phyloP scores from a whole-genome alignment of 768 basidiomycete genomes.

The Boletus rex-veris region DNA sequence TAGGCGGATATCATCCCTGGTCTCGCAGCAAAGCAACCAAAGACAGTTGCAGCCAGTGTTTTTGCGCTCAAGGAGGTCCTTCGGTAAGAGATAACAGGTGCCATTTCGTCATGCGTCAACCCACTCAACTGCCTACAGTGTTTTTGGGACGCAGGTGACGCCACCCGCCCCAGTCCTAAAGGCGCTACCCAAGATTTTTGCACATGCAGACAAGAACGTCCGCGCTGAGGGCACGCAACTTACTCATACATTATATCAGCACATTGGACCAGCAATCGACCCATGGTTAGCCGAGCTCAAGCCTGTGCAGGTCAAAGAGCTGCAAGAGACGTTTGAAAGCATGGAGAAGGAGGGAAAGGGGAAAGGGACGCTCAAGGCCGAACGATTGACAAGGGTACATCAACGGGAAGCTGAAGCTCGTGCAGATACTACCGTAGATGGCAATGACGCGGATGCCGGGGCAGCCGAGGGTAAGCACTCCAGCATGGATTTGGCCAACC shows the following conservation, averaged over 20 bases:
- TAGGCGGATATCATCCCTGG: slow-evolving; percentile 82
- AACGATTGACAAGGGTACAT: slow-evolving; percentile 71
- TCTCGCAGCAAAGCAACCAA: slow-evolving; percentile 89
- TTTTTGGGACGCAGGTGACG: slow-evolving; percentile 74
- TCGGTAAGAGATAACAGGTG: slow-evolving; percentile 48
- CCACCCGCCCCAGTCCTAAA: slow-evolving; percentile 82
- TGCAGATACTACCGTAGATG: slow-evolving; percentile 34
- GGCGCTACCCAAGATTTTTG: slow-evolving; percentile 86
- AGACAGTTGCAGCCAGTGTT: slow-evolving; percentile 80
- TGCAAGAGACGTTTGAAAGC: slow-evolving; percentile 84
- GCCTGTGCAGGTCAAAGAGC: slow-evolving; percentile 93
- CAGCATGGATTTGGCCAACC: background rate
- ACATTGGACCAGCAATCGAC: slow-evolving; percentile 79
- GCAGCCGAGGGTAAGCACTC: slow-evolving; percentile 45
- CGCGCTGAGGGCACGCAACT: slow-evolving; percentile 86
- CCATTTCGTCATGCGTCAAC: background rate
- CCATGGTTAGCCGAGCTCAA: slow-evolving; percentile 87
- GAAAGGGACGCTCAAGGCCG: slow-evolving; percentile 75
- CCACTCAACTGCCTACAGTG: slow-evolving; percentile 38
- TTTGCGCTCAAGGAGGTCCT: slow-evolving; percentile 78
- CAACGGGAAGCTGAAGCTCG: slow-evolving; percentile 65
- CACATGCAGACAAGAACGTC: slow-evolving; percentile 92
- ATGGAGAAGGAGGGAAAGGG: slow-evolving; percentile 86
- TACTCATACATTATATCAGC: slow-evolving; percentile 75
- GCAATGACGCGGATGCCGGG: slow-evolving; percentile 43